phyloP scores from a whole-genome alignment of 371 early-diverging fungal species.

The Apophysomyces ossiformis region DNA sequence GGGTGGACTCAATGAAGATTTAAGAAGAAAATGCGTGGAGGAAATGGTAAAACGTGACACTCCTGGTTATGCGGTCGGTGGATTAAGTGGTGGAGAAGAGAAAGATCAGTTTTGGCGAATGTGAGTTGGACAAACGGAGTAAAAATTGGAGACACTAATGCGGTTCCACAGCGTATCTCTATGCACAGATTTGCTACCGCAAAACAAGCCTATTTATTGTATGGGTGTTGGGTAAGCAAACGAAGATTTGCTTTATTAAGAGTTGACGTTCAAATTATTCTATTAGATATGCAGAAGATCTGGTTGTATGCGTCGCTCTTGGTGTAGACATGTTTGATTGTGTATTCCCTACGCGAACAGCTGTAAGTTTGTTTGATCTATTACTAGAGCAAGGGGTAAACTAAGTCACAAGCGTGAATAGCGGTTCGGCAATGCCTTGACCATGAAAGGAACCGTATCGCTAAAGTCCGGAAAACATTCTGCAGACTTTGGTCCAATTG shows the following conservation, averaged over 20 bases:
- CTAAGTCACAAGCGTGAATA: conserved; percentile 22
- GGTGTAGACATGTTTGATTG: conserved; percentile 99
- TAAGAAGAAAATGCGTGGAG: conserved; percentile 80
- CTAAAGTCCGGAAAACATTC: conserved; percentile 68
- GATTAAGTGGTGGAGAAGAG: conserved; percentile 94
- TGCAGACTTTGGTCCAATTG: conserved; percentile 78
- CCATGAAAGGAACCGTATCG: conserved; percentile 77
- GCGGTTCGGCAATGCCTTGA: conserved; percentile 93
- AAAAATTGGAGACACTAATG: neutral
- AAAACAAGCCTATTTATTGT: conserved; percentile 91
- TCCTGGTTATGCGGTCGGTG: conserved; percentile 96
- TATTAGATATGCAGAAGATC: conserved; percentile 88
- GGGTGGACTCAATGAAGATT: conserved; percentile 83
- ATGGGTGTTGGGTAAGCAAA: conserved; percentile 92
- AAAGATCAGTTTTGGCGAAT: conserved; percentile 93
- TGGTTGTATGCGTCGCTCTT: conserved; percentile 92
- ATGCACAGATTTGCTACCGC: conserved; percentile 86
- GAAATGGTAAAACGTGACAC: conserved; percentile 90
- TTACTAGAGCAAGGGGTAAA: neutral
- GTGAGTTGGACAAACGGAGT: conserved; percentile 29
- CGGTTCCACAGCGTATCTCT: conserved; percentile 61
- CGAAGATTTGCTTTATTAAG: neutral
- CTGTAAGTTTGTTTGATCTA: conserved; percentile 51
- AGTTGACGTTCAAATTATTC: conserved; percentile 54
- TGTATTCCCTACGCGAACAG: conserved; percentile 97